Base-by-base conservation (phyloP, 176 grass and related monocot species). In the Triticum timopheevii region DNA sequence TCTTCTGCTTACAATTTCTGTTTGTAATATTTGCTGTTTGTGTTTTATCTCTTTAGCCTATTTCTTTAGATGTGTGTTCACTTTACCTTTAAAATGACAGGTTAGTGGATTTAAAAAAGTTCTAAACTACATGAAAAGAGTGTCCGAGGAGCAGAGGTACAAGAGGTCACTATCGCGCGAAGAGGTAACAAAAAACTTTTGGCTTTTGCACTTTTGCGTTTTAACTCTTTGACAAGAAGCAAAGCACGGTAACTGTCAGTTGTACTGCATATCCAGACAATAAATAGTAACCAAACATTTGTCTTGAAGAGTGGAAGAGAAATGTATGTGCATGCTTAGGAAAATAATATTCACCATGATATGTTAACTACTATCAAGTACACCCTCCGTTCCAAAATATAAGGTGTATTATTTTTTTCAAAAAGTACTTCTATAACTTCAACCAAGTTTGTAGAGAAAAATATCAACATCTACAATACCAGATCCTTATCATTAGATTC, bases 21-120 rank as follows among this genome's bases (percentile, higher is more conserved):
- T 63, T 70, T 15, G 73, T 73, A 63, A 50, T 47, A 62, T 79
- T 65, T 89, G 10, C 20, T 75, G 34, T 76, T 20, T 75, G 15
- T 70, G 30, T 17, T 84, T 17, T 30, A 75, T 84, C 13, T 64
- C 25, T 87, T 75, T 69, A 22, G 56, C 22, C 42, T 83, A 12
- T 76, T 47, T 25, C 13, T 67, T 35, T 81, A 64, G 52, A 73
- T 87, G 24, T 85, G 52, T 63, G 56, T 77, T 81, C 66, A 50
- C 23, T 16, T 72, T 86, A 75, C 23, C 11, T 93, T 88, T 76
- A 64, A 77, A 83, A 78, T 76, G 75, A 63, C 94, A 99, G 97
- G 92, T 99, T 91, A 99, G 90, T 83, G 97, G 97, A 91, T 99
- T 94, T 79, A 99, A 99, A 82, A 99, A 99, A 83, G 92, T 99